A percentile compares a stretch with the other conserved stretches of the same genome.
phyloP scores from a whole-genome alignment of 768 basidiomycete species.

The Cystobasidium tubakii region DNA sequence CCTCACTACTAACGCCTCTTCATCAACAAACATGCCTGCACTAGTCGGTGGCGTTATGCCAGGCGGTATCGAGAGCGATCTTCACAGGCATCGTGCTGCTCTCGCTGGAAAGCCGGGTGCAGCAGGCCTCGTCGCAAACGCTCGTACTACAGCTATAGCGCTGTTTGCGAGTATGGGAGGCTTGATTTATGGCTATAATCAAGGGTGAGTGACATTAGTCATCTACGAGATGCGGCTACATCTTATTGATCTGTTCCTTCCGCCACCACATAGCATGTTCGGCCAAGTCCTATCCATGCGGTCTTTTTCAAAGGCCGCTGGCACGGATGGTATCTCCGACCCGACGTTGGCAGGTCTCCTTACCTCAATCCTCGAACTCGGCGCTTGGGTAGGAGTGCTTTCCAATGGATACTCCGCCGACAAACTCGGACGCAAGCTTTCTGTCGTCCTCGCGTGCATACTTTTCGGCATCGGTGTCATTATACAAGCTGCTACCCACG shows the following conservation, averaged over 20 bases:
- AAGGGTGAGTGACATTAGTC: constrained; percentile 55
- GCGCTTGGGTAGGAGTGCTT: constrained; percentile 71
- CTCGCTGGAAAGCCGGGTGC: constrained; percentile 22
- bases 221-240: constrained; percentile 7
- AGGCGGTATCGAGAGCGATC: background rate
- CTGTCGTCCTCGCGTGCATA: constrained; percentile 60
- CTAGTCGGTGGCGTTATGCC: background rate
- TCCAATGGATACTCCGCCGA: constrained; percentile 65
- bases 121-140: constrained; percentile 61
- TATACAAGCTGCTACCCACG: constrained; percentile 57
- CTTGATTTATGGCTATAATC: constrained; percentile 59
- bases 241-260: constrained; percentile 14
- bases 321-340: constrained; percentile 28
- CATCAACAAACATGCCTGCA: background rate
- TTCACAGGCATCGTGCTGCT: constrained; percentile 12
- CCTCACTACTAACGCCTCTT: background rate
- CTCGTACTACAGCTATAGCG: constrained; percentile 61
- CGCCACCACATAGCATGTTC: background rate
- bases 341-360: constrained; percentile 61
- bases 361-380: constrained; percentile 67
- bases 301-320: constrained; percentile 65
- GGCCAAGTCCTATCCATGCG: constrained; percentile 68
- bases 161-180: constrained; percentile 75
- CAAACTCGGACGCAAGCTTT: constrained; percentile 66
- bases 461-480: constrained; percentile 68